These are phyloP conservation scores for Kickxella alabastrina DNA, from an alignment of 192 early-diverging fungal species.

Conservation along the genomic window DNA sequence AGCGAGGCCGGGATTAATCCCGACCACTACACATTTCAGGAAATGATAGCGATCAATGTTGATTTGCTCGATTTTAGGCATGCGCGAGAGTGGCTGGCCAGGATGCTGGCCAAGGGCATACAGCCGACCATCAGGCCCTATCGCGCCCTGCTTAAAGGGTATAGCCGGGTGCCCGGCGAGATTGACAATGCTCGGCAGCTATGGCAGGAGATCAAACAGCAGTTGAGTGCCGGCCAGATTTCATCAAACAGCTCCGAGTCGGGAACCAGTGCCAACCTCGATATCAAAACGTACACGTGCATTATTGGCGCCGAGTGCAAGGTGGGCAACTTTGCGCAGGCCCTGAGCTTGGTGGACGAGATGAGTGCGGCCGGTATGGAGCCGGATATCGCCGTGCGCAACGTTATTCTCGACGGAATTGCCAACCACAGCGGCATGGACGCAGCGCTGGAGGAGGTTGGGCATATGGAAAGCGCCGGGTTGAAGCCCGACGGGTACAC, in stretches of 20 bases:
- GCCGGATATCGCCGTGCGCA: constrained; percentile 40
- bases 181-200: constrained; percentile 32
- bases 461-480: constrained; percentile 33
- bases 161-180: constrained; percentile 21
- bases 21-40: constrained; percentile 42
- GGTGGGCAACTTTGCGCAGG: constrained; percentile 23
- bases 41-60: constrained; percentile 39
- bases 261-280: constrained; percentile 14
- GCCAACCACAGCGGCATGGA: constrained; percentile 20
- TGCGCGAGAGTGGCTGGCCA: constrained; percentile 21
- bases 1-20: constrained; percentile 12
- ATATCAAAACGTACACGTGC: constrained; percentile 35
- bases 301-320: constrained; percentile 35
- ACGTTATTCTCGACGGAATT: constrained; percentile 33
- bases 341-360: constrained; percentile 24
- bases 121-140: constrained; percentile 35
- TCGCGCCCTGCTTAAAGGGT: constrained; percentile 40
- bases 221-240: constrained; percentile 10
- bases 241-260: constrained; percentile 5
- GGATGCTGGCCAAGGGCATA: constrained; percentile 23
- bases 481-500: constrained; percentile 21
- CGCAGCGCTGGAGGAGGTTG: constrained; percentile 25
- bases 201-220: constrained; percentile 32
- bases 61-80: constrained; percentile 26
- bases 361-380: constrained; percentile 21